phyloP scores from a whole-genome alignment of 208 protist species.

The Leptomonas seymouri region DNA sequence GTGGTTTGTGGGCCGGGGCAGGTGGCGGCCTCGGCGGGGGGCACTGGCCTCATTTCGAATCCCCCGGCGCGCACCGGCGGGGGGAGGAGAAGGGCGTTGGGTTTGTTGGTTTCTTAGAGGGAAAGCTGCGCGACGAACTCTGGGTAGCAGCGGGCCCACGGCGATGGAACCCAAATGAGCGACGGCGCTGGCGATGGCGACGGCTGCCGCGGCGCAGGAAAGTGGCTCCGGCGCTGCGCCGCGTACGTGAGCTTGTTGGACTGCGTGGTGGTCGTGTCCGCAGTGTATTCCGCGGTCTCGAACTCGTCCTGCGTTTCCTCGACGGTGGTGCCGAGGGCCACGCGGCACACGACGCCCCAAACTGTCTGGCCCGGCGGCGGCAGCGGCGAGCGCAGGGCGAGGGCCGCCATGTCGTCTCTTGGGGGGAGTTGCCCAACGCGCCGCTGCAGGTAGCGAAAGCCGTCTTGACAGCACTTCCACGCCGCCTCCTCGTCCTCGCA shows the following conservation, averaged over 20 bases:
- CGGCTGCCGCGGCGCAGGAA: neutral
- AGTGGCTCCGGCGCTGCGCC: constrained; percentile 30
- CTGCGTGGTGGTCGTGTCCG: constrained; percentile 15
- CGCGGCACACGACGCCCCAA: constrained; percentile 65
- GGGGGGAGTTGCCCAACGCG: constrained; percentile 1
- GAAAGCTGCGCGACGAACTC: constrained; percentile 54
- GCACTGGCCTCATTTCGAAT: no score
- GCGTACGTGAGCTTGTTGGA: constrained; percentile 27
- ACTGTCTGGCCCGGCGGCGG: neutral
- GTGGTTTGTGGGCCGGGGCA: no score
- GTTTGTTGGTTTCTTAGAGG: neutral
- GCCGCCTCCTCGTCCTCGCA: constrained; percentile 57
- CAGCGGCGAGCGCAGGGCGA: constrained; percentile 1
- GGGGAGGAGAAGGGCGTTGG: no score
- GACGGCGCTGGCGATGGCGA: neutral
- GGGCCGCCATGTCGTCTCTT: constrained; percentile 9
- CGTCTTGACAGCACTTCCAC: constrained; percentile 57
- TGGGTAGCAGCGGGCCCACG: constrained; percentile 51
- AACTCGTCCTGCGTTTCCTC: constrained; percentile 31
- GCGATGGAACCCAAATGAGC: constrained; percentile 31
- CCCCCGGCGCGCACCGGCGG: no score
- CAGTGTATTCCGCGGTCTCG: constrained; percentile 5
- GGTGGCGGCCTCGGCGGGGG: no score
- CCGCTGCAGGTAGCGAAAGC: constrained; percentile 32
- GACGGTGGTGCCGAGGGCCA: constrained; percentile 58